Evolutionary conservation across 2,329 filamentous ascomycete species (phyloP).

Genomic region (Pezicula carpinea): DNA sequence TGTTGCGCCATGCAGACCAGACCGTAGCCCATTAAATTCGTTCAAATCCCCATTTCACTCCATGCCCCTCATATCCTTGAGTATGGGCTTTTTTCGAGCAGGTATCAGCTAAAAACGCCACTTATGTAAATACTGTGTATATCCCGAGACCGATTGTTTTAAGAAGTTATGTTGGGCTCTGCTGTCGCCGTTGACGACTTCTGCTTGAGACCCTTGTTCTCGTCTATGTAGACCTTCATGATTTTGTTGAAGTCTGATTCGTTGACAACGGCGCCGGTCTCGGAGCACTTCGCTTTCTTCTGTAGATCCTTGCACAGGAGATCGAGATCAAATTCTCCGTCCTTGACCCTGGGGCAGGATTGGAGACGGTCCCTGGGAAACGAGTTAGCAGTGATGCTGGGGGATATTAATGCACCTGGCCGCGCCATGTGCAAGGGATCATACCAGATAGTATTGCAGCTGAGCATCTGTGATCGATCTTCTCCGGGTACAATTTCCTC

Average conservation of each 20-base stretch:
- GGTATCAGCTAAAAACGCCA: too few species aligned
- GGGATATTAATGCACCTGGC: background rate
- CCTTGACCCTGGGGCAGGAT: constrained; percentile 80
- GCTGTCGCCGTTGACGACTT: background rate
- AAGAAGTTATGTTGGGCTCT: too few species aligned
- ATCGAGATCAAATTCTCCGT: constrained; percentile 90
- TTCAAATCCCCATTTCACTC: too few species aligned
- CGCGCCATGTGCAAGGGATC: constrained; percentile 29
- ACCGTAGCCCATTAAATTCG: too few species aligned
- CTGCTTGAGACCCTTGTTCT: constrained; percentile 6
- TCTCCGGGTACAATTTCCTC: constrained; percentile 62
- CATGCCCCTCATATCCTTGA: too few species aligned
- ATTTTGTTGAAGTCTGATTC: constrained; percentile 83
- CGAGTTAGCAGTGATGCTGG: constrained; percentile 1
- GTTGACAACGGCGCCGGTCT: constrained; percentile 82
- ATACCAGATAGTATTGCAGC: constrained; percentile 91
- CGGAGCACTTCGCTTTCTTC: constrained; percentile 93
- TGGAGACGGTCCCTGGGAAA: constrained; percentile 78
- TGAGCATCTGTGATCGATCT: constrained; percentile 62
- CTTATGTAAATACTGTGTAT: too few species aligned
- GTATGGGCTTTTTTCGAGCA: too few species aligned
- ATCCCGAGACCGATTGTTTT: too few species aligned
- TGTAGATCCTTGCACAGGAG: constrained; percentile 87
- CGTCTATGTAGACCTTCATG: constrained; percentile 54
- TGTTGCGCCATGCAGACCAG: too few species aligned